Base-by-base conservation (phyloP, 108 stramenopile species). In the Skeletonema costatum region DNA sequence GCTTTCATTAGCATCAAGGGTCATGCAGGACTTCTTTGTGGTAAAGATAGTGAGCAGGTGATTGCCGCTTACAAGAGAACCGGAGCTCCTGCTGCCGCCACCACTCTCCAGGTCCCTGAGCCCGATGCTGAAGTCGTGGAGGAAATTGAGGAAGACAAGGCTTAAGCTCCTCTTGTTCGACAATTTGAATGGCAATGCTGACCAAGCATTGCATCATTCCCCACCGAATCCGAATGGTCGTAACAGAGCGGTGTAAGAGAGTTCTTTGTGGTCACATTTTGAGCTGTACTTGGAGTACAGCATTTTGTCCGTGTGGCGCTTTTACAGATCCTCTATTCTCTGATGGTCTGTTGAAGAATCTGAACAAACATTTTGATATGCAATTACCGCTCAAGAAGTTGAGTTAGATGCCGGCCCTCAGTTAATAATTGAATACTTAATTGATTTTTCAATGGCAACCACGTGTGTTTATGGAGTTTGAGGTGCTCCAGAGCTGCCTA, bases 1-100 rank as follows among this genome's bases (percentile, higher is more conserved):
- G 14, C 77, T n/a, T 79, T 89, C 41, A 73, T 91, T 35, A 62
- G 58, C 56, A 91, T 91, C 77, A 77, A 86, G 66, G 90, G 90
- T 66, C 70, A 86, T 17, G 33, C 80, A 39, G 70, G 81, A 13
- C 58, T 91, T 10, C 5, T 88, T 32, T 85, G 75, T 41, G 87
- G 84, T 17, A 31, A 70, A 21, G 84, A 85, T 35, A 25, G 44
- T 48, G 59, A 68, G 66, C 41, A 68, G 30, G 66, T 5, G 5
- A 56, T 56, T 56, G 53, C 53, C 9, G 53, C 53, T 25, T 56
- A 56, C 53, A 56, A 56, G 53, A 56, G 25, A 10, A 56, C 53
- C 10, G 53, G 53, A 29, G 25, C 53, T 8, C 9, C 53, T 56
- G 53, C 53, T 56, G 25, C 50, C 7, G 50, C 53, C 25, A 56